Evolutionary conservation across 2,329 filamentous ascomycete species (phyloP), one percentile per base, ranked within the genome.

Genomic region (Colletotrichum caudatum): DNA sequence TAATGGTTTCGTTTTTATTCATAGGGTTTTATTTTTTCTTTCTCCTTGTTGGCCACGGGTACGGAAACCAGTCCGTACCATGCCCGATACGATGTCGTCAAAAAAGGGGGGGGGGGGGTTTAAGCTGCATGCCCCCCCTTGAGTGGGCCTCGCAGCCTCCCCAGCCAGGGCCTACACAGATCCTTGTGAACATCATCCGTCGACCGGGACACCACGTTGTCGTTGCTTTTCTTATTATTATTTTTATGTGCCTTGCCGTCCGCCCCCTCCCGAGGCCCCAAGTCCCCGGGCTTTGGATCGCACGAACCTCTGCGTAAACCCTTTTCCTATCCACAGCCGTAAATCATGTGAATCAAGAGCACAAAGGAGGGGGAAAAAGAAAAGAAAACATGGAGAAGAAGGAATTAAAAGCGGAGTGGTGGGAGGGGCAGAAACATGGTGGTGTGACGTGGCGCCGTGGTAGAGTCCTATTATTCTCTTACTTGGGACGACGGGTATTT

Each of bases 141-240:
- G 37, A 29, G 29, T 29, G 35, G 37, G 56, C 51, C 33, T 44
- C 51, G 41, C 44, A 26, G 60, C 41, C 26, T 14, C 33, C 61
- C 58, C 64, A 62, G 59, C 69, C 64, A 58, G 58, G 69, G 39
- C 48, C 23, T 44, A 29, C 39, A 39, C 44, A 63, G 69, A 71
- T 71, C 69, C 69, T 59, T 68, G 69, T 69, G 69, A 71, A 71
- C 59, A 71, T 71, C 64, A 69, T 69, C 69, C 61, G 64, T 44
- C 65, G 58, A 69, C 59, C 37, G 33, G 59, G 58, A 58, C 69
- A 71, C 58, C 68, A 71, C 64, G 68, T 68, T 71, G 44, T 71
- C 53, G 58, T 68, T 66, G n/a, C 64, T 58, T 65, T 39, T 51
- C n/a, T n/a, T 29, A 29, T 29, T 29, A 4, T 29, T 29, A 29